Evolutionary conservation across 441 rosid species (phyloP).

Genomic region (Euphorbia celastroides): DNA sequence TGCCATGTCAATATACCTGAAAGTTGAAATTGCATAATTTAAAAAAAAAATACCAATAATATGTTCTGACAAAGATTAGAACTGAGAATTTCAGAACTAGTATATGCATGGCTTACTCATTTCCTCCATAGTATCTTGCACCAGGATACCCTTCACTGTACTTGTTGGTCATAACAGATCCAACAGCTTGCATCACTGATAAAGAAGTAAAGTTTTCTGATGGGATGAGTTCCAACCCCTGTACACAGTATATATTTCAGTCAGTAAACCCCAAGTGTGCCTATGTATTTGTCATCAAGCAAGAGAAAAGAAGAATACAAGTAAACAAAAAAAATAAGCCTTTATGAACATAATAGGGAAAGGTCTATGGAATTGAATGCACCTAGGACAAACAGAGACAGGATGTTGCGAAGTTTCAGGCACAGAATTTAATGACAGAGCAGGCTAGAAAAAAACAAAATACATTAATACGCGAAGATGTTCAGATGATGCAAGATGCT

Average conservation of each 20-base stretch:
- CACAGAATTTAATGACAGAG: background rate
- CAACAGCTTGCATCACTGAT: slow-evolving; percentile 91
- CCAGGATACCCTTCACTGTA: slow-evolving; percentile 98
- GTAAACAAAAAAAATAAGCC: background rate
- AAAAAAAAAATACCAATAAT: background rate
- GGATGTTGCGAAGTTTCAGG: background rate
- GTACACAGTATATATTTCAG: slow-evolving; percentile 13
- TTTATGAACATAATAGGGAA: background rate
- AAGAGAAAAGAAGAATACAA: background rate
- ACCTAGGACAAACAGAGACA: background rate
- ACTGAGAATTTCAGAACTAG: background rate
- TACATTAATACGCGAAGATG: background rate
- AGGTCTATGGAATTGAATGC: background rate
- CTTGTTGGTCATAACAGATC: slow-evolving; percentile 91
- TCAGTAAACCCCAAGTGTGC: background rate
- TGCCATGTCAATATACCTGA: slow-evolving; percentile 92
- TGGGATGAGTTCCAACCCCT: slow-evolving; percentile 94
- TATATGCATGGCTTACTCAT: slow-evolving; percentile 50
- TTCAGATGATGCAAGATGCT: background rate
- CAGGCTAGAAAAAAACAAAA: background rate
- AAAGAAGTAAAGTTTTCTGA: slow-evolving; percentile 94
- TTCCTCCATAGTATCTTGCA: slow-evolving; percentile 97
- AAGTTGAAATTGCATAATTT: slow-evolving; percentile 1
- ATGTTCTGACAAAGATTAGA: background rate
- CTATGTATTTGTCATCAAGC: background rate